Conservation (phyloP, 352 stramenopile species). For the Phytophthora ohioensis region DNA sequence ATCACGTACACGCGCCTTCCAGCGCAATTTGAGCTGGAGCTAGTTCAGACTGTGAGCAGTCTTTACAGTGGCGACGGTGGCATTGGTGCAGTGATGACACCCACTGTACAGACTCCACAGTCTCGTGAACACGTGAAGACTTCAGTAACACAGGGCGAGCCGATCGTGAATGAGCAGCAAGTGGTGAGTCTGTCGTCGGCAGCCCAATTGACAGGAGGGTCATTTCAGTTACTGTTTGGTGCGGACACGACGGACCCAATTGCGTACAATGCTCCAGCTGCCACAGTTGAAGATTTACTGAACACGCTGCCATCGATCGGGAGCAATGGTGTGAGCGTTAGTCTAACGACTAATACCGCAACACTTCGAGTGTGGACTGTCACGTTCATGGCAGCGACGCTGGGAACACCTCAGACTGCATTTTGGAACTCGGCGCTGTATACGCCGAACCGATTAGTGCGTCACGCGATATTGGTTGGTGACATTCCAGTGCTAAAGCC, state of each 20-base stretch:
- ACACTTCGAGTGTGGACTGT: conserved; percentile 59
- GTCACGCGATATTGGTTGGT: conserved; percentile 60
- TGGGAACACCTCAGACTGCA: conserved; percentile 58
- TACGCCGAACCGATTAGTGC: conserved; percentile 49
- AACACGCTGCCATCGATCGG: conserved; percentile 73
- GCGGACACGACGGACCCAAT: conserved; percentile 66
- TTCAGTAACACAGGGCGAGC: conserved; percentile 52
- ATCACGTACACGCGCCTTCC: conserved; percentile 72
- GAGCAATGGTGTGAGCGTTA: conserved; percentile 49
- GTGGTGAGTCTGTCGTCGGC: conserved; percentile 63
- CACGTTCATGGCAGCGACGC: conserved; percentile 60
- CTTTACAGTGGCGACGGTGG: conserved; percentile 65
- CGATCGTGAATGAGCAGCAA: conserved; percentile 78
- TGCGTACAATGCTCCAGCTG: conserved; percentile 66
- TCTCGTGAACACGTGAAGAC: conserved; percentile 81
- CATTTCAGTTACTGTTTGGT: conserved; percentile 80
- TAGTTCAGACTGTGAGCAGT: conserved; percentile 65
- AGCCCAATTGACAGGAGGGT: conserved; percentile 48
- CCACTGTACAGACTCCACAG: conserved; percentile 43
- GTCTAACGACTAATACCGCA: conserved; percentile 14
- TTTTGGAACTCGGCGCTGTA: conserved; percentile 79
- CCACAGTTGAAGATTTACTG: conserved; percentile 76
- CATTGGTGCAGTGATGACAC: conserved; percentile 40
- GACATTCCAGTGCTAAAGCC: conserved; percentile 49
- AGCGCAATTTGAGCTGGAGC: conserved; percentile 41